A percentile compares a stretch with the other conserved stretches of the same genome.
Conservation (phyloP, 2,329 filamentous ascomycete species). For the Apiospora saccharicola region DNA sequence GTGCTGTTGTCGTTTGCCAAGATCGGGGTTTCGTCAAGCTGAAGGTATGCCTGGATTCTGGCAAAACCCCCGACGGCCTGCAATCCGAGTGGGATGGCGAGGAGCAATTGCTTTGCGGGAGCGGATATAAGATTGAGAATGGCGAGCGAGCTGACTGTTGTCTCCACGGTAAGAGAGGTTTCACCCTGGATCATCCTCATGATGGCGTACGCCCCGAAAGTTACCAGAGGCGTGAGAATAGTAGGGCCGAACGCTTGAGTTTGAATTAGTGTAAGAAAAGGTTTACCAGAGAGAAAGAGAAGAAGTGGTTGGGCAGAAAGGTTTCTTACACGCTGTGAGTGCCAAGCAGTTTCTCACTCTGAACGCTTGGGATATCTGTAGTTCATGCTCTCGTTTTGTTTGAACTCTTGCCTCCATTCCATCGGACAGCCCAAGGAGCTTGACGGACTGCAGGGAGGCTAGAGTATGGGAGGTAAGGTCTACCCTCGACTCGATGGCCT, state of each 20-base stretch:
- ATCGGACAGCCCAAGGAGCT: constrained; percentile 24
- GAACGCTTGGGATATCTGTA: constrained; percentile 23
- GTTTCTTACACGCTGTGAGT: constrained; percentile 13
- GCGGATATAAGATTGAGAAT: constrained; percentile 25
- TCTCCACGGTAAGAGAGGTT: constrained; percentile 9
- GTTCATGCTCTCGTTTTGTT: constrained; percentile 19
- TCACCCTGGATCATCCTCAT: constrained; percentile 24
- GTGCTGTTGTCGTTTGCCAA: no score
- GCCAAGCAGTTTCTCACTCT: constrained; percentile 17
- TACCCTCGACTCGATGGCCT: constrained; percentile 23
- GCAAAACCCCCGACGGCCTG: constrained; percentile 22
- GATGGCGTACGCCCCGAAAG: constrained; percentile 22
- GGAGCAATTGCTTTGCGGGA: constrained; percentile 20
- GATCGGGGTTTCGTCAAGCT: not conserved
- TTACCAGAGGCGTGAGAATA: constrained; percentile 13
- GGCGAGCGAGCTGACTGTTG: constrained; percentile 20
- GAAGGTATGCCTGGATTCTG: constrained; percentile 16
- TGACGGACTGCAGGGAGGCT: constrained; percentile 26
- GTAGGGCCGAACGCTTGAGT: constrained; percentile 15
- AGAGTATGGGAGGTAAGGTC: constrained; percentile 23
- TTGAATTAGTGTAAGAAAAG: not conserved
- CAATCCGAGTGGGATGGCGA: constrained; percentile 7
- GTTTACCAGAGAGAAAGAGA: no score
- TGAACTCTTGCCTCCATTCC: constrained; percentile 22
- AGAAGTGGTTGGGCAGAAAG: not conserved